phyloP scores from a whole-genome alignment of 2,329 filamentous ascomycete species.

The Helotiales sp. region DNA sequence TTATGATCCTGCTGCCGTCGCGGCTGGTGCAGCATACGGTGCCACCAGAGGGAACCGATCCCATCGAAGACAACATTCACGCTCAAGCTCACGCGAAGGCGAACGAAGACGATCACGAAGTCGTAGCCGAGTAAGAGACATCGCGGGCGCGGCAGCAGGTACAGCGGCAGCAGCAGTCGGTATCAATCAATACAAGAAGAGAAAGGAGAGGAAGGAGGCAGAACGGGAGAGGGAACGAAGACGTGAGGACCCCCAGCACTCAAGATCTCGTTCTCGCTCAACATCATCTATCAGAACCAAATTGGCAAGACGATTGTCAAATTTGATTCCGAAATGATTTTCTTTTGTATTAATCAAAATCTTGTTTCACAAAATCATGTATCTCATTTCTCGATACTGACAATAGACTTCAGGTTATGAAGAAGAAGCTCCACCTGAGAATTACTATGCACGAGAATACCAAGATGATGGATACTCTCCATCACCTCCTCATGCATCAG shows the following conservation, averaged over 20 bases:
- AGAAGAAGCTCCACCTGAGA: constrained; percentile 30
- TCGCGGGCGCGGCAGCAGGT: constrained; percentile 55
- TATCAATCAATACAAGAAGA: constrained; percentile 59
- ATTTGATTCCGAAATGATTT: constrained; percentile 31
- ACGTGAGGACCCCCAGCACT: constrained; percentile 37
- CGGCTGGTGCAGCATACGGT: constrained; percentile 27
- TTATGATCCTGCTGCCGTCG: constrained; percentile 27
- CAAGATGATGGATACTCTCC: constrained; percentile 34
- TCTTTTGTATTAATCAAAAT: constrained; percentile 13
- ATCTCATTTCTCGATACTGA: constrained; percentile 20
- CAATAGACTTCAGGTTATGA: constrained; percentile 31
- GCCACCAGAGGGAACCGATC: constrained; percentile 22
- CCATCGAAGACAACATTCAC: constrained; percentile 27
- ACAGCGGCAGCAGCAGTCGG: constrained; percentile 62
- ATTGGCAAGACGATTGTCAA: constrained; percentile 32
- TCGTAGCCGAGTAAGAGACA: constrained; percentile 47
- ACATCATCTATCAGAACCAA: constrained; percentile 32
- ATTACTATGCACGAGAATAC: constrained; percentile 32
- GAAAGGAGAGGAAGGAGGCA: constrained; percentile 42
- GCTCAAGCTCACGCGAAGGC: constrained; percentile 28
- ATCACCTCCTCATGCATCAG: constrained; percentile 36
- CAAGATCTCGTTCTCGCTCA: constrained; percentile 33
- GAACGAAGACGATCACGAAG: constrained; percentile 24
- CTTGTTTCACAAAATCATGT: constrained; percentile 20
- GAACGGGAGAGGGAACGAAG: constrained; percentile 36